These are phyloP conservation scores for Volvox africanus DNA, from an alignment of 139 green algal genomes.

Conservation along the genomic window DNA sequence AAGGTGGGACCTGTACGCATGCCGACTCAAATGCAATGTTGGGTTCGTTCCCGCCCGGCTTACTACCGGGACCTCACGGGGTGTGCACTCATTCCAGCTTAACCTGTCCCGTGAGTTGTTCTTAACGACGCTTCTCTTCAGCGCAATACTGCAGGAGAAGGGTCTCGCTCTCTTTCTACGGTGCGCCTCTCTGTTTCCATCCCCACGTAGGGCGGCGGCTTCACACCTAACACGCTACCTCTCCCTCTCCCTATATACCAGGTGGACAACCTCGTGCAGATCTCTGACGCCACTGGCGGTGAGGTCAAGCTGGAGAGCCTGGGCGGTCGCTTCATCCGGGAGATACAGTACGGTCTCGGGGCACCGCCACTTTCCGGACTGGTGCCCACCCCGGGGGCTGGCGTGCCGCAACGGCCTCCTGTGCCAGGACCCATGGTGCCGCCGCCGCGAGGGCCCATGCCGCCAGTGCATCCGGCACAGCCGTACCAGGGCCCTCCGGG, in stretches of 20 bases:
- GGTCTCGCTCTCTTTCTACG: no score
- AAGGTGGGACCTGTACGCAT: slow-evolving; percentile 53
- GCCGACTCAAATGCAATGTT: not conserved
- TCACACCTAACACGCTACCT: not conserved
- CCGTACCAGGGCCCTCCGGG: not conserved
- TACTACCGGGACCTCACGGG: not conserved
- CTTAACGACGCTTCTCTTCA: not conserved
- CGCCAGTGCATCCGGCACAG: not conserved
- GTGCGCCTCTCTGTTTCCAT: not conserved
- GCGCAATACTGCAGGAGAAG: no score
- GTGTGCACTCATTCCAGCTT: no score
- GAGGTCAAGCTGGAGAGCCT: slow-evolving; percentile 78
- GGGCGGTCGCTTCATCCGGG: slow-evolving; percentile 68
- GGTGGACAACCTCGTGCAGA: slow-evolving; percentile 71
- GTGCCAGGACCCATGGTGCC: not conserved
- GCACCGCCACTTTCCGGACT: slow-evolving; percentile 26
- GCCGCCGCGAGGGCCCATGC: not conserved
- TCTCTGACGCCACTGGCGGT: slow-evolving; percentile 65
- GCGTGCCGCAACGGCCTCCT: not conserved
- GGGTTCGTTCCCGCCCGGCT: not conserved
- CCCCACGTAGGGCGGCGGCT: not conserved
- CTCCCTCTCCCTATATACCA: slow-evolving; percentile 9
- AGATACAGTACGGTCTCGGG: slow-evolving; percentile 41
- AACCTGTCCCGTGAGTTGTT: not conserved
- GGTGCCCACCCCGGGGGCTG: not conserved